Evolutionary conservation across 768 basidiomycete species (phyloP).

Genomic region (Boletus sensibilis): DNA sequence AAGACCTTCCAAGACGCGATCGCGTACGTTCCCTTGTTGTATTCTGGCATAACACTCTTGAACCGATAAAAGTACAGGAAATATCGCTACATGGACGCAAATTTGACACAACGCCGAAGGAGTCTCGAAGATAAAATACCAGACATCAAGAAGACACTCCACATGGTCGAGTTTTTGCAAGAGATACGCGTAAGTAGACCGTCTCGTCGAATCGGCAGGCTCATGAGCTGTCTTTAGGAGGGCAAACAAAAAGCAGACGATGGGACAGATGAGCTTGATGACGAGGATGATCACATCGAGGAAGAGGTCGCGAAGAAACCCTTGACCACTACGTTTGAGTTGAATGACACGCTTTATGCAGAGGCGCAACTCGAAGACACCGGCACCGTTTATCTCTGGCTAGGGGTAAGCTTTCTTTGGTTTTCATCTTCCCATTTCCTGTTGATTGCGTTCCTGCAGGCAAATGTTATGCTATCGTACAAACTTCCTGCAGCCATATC

Average conservation of each 20-base stretch:
- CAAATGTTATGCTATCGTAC: slow-evolving; percentile 97
- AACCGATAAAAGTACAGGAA: slow-evolving; percentile 60
- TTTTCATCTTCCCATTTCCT: background rate
- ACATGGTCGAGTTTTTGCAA: slow-evolving; percentile 82
- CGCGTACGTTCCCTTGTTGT: slow-evolving; percentile 58
- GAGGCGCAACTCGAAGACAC: slow-evolving; percentile 86
- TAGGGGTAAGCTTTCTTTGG: slow-evolving; percentile 66
- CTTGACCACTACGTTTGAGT: slow-evolving; percentile 84
- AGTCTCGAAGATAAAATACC: slow-evolving; percentile 93
- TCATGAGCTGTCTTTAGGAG: slow-evolving; percentile 43
- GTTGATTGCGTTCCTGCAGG: slow-evolving; percentile 47
- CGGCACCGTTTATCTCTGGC: slow-evolving; percentile 91
- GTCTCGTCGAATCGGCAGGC: background rate
- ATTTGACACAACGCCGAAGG: slow-evolving; percentile 70
- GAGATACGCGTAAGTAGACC: slow-evolving; percentile 58
- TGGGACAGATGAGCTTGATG: slow-evolving; percentile 48
- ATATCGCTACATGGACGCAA: slow-evolving; percentile 97
- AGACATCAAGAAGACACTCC: slow-evolving; percentile 89
- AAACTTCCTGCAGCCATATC: slow-evolving; percentile 73
- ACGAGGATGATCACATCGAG: slow-evolving; percentile 48
- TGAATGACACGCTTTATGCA: slow-evolving; percentile 93
- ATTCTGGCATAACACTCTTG: slow-evolving; percentile 12
- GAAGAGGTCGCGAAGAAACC: slow-evolving; percentile 42
- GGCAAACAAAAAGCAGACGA: slow-evolving; percentile 47
- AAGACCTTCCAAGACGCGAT: slow-evolving; percentile 88